Base-by-base conservation (phyloP, 1,284 basidiomycete species). In the Inonotus obliquus region DNA sequence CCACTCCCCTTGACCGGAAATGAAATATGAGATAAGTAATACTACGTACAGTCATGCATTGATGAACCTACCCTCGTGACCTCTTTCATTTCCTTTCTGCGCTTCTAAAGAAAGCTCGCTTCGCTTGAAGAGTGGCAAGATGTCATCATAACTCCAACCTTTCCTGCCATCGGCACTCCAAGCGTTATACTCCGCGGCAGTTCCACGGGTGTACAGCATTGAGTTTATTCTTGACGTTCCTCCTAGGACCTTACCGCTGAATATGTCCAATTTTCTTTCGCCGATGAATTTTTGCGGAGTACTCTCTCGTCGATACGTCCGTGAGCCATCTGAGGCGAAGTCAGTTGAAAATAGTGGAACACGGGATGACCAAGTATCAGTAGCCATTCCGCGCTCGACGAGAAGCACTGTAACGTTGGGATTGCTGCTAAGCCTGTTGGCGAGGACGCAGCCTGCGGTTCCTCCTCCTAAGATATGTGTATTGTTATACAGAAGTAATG, bases 221-320 rank as follows among this genome's bases (percentile, higher is more conserved):
- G 68, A 71, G 64, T 81, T 82, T 61, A 81, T 76, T 11, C 74
- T 72, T 5, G 75, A 75, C 0, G 72, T 74, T 0, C 80, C 80
- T 6, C 80, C 79, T 4, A 79, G 68, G 0, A 70, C 74, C 44
- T 73, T 74, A 1, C 79, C 80, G 6, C 73, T 70, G 57, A 76
- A 71, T 53, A 77, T 64, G 21, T 69, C 67, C 23, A 75, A 57
- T n/a, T 63, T 63, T 4, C 21, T 67, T 11, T 60, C 65, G 5
- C 69, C 68, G 10, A 71, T 64, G 21, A 65, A 60, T 21, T 64
- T 25, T 39, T 69, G 63, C 56, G 69, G 63, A 38, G 57, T 62
- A 37, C 71, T 67, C 11, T 66, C 44, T 54, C 63, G 67, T 6
- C 66, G 60, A 55, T 69, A 59, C 23, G 67, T 63, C 52, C 66